These are phyloP conservation scores for Acer campestre DNA, from an alignment of 345 rosid genomes.

Conservation along the genomic window DNA sequence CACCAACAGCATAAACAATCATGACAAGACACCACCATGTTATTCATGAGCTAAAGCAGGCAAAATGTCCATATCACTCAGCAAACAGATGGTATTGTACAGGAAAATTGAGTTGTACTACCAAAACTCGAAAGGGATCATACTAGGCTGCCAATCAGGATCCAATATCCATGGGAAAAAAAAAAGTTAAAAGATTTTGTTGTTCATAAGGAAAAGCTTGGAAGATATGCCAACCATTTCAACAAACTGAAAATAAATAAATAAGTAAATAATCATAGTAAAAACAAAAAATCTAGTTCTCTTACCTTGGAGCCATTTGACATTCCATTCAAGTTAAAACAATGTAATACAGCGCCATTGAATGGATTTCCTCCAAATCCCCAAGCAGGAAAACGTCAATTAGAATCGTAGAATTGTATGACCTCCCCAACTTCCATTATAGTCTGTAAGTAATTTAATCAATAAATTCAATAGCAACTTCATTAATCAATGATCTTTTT, in stretches of 20 bases:
- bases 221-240: not conserved
- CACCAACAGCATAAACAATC: too few relatives aligned
- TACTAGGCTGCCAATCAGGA: too few relatives aligned
- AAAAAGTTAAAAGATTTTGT: too few relatives aligned
- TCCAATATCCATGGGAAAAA: too few relatives aligned
- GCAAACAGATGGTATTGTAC: too few relatives aligned
- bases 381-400: constrained; percentile 80
- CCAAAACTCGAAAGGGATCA: not conserved
- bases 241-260: not conserved
- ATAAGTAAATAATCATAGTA: not conserved
- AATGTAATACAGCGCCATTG: constrained; percentile 66
- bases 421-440: constrained; percentile 88
- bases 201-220: too few relatives aligned
- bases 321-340: constrained; percentile 75
- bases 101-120: not conserved
- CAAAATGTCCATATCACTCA: too few relatives aligned
- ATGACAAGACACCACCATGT: too few relatives aligned
- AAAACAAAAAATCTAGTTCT: not conserved
- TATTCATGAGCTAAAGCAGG: too few relatives aligned
- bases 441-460: constrained; percentile 50
- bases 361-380: constrained; percentile 82
- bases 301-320: constrained; percentile 61
- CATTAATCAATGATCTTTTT: too few relatives aligned
- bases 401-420: constrained; percentile 82
- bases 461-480: too few relatives aligned